A percentile compares a stretch with the other conserved stretches of the same genome.
phyloP scores from a whole-genome alignment of 139 green algal genomes.

The Micractinium conductrix region DNA sequence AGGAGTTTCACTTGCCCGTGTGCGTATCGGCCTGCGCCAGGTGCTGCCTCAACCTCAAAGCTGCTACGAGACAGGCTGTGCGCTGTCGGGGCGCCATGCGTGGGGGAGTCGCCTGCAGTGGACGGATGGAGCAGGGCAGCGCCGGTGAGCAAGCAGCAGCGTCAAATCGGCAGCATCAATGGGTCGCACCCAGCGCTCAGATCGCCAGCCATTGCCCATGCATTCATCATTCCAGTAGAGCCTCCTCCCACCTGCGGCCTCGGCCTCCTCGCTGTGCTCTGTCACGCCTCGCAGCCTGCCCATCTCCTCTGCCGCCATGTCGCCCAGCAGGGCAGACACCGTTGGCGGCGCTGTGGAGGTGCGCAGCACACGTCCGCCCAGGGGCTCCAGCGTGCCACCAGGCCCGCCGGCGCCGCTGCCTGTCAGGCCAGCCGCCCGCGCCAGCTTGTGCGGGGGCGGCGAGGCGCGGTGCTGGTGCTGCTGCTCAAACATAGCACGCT shows the following conservation, averaged over 20 bases:
- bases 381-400: not conserved
- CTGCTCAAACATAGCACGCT: not conserved
- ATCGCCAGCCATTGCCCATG: not conserved
- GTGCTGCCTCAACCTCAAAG: no score
- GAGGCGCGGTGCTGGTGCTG: not conserved
- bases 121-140: not conserved
- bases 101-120: not conserved
- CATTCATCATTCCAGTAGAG: not conserved
- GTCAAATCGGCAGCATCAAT: not conserved
- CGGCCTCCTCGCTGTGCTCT: not conserved
- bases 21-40: no score
- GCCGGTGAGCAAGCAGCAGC: not conserved
- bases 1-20: not conserved
- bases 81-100: no score
- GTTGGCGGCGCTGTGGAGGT: conserved; percentile 9
- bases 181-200: not conserved
- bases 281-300: not conserved
- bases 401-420: not conserved
- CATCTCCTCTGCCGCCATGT: conserved; percentile 13
- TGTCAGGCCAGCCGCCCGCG: not conserved
- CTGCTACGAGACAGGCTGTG: no score
- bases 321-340: not conserved
- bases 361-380: not conserved
- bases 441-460: not conserved
- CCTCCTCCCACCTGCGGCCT: not conserved